Evolutionary conservation across 345 rosid species (phyloP), one percentile per base, ranked within the genome.

Genomic region (Lepidium didymum): DNA sequence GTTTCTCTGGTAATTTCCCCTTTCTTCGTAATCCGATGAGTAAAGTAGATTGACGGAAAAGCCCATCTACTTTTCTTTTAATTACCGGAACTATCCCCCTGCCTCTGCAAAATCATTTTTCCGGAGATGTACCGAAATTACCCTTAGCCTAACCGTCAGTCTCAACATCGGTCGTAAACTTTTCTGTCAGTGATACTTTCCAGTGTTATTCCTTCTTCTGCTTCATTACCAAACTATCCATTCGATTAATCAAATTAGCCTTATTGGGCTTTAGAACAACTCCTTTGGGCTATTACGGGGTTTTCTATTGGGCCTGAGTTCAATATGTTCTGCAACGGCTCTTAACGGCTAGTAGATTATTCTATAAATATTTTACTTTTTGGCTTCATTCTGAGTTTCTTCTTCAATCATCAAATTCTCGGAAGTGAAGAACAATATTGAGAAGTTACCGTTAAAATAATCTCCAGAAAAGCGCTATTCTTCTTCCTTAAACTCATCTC

Each of bases 31-130:
- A 50, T 60, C 73, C 67, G 77, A 59, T 50, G 62, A 21, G 44
- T 41, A 10, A 13, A 38, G 41, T 18, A 27, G 67, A 69, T 75
- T 70, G 80, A 79, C 85, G 76, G 78, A 72, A 83, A 79, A 66
- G 77, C 58, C 74, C 85, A 75, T 81, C 49, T 27, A 44, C 19
- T 46, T 72, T 64, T 41, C 16, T 51, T 52, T 35, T 49, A 72
- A 78, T 72, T 72, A 75, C 73, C 67, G 79, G 58, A 11, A 56
- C 23, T 13, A 29, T 56, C 59, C 76, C 38, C 62, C 37, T 54
- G 8, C 25, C 59, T 36, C 43, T 21, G 35, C 23, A 8, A 34
- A 67, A 9, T 55, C 40, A 56, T 49, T 54, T 72, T 72, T 3
- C 64, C 70, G 75, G 49, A 53, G 63, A 63, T 71, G 62, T 71